phyloP scores from a whole-genome alignment of 495 filamentous ascomycete species.

The Podospora pseudoanserina region DNA sequence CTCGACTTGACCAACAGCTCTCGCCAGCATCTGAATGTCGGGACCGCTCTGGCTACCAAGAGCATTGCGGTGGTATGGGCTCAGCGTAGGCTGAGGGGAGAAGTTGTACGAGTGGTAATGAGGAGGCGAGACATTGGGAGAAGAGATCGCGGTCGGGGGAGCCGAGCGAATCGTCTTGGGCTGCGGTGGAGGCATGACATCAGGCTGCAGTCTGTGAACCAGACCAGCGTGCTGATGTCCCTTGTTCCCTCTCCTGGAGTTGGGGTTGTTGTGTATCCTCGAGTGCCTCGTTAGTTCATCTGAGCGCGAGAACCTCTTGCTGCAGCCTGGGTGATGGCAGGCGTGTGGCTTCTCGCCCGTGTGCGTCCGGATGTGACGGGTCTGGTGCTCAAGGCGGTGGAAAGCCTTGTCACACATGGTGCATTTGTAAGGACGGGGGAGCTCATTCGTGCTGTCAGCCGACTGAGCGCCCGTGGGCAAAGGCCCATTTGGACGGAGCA shows the following conservation, averaged over 20 bases:
- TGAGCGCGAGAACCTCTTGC: slow-evolving; percentile 94
- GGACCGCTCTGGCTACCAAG: slow-evolving; percentile 49
- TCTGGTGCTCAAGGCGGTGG: slow-evolving; percentile 97
- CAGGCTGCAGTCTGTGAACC: slow-evolving; percentile 44
- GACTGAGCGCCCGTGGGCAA: slow-evolving; percentile 53
- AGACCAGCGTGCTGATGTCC: slow-evolving; percentile 48
- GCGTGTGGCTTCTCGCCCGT: slow-evolving; percentile 98
- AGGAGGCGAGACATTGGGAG: slow-evolving; percentile 93
- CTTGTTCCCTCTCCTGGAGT: slow-evolving; percentile 92
- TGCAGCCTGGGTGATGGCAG: slow-evolving; percentile 91
- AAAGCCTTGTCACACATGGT: slow-evolving; percentile 98
- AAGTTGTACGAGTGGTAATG: slow-evolving; percentile 75
- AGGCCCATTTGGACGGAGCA: slow-evolving; percentile 68
- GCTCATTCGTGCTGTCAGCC: slow-evolving; percentile 55
- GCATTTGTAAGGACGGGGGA: slow-evolving; percentile 96
- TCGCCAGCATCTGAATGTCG: slow-evolving; percentile 87
- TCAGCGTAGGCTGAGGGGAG: slow-evolving; percentile 52
- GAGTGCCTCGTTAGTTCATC: slow-evolving; percentile 97
- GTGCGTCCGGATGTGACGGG: slow-evolving; percentile 93
- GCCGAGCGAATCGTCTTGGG: slow-evolving; percentile 66
- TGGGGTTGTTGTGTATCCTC: slow-evolving; percentile 98
- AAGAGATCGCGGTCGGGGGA: slow-evolving; percentile 82
- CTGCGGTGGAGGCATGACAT: slow-evolving; percentile 78
- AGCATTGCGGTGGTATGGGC: slow-evolving; percentile 61
- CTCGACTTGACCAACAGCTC: slow-evolving; percentile 83